Conservation (phyloP, 2,329 filamentous ascomycete genomes). For the Lojkania enalia region DNA sequence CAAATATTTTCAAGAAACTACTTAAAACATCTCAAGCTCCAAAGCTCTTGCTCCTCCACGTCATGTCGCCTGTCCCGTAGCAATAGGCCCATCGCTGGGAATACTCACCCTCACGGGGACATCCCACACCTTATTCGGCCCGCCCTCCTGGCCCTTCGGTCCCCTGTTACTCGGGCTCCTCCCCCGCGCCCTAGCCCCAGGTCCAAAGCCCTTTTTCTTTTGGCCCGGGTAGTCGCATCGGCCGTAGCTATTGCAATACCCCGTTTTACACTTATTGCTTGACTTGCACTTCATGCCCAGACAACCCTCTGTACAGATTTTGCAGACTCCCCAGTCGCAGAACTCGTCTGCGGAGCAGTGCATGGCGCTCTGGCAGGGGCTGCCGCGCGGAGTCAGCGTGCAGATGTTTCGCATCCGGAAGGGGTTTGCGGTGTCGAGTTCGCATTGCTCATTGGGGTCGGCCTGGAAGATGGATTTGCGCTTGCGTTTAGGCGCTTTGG, state of each 20-base stretch:
- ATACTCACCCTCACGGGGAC: conserved; percentile 35
- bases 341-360: conserved; percentile 33
- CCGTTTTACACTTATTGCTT: conserved; percentile 38
- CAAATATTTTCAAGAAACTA: too few species aligned
- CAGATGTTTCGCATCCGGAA: conserved; percentile 17
- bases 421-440: conserved; percentile 18
- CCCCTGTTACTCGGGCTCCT: conserved; percentile 20
- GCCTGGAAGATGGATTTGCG: neutral
- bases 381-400: conserved; percentile 10
- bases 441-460: conserved; percentile 16
- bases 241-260: conserved; percentile 34
- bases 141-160: conserved; percentile 27
- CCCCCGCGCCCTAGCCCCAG: conserved; percentile 19
- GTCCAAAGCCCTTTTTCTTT: conserved; percentile 26
- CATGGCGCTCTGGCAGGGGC: conserved; percentile 27
- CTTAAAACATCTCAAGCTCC: too few species aligned
- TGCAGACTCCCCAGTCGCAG: conserved; percentile 36
- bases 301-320: conserved; percentile 27
- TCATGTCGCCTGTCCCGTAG: conserved; percentile 26
- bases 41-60: too few species aligned
- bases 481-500: neutral
- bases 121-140: conserved; percentile 35
- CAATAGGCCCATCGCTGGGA: conserved; percentile 23
- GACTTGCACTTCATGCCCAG: conserved; percentile 30
- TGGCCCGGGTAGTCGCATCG: conserved; percentile 33